Evolutionary conservation across 257 asterid species (phyloP), one percentile per base, ranked within the genome.

Genomic region (Solanum appendiculatum): DNA sequence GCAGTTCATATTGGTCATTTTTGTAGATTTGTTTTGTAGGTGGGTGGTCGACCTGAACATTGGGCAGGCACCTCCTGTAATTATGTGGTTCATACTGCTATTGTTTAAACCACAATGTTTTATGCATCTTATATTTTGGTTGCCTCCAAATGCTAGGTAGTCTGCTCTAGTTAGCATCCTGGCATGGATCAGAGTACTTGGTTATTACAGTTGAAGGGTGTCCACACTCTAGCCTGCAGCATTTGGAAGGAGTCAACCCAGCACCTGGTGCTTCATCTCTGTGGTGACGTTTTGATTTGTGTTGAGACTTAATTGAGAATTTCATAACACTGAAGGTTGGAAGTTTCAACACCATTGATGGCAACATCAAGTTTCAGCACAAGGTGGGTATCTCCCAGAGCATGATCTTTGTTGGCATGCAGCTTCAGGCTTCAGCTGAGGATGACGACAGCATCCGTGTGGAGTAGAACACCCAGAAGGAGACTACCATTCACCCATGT

Each of bases 321-420:
- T 93, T 97, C 5, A 93, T 93, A 31, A 93, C 96, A 11, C 37
- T 93, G 0, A 97, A 94, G 86, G 98, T 93, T 0, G 98, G 89
- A 74, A 92, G 94, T 88, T 93, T 93, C 0, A 95, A 93, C 34
- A 93, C 93, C 42, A 92, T 92, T 10, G 94, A 94, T 10, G 29
- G 69, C 64, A 94, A 92, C 2, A 95, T 92, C 7, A 92, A 93
- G 89, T 91, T 94, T 44, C 98, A 92, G 39, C 95, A 93, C 82
- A 92, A 93, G 94, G 98, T 93, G 70, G 96, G 96, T 0, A 93
- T 92, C 40, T 95, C 98, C 96, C 98, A 5, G 95, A 91, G 64
- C 95, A 93, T 93, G 16, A 94, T 94, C 70, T 94, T 94, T 7
- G 94, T 94, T 0, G 93, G 94, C 0, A 94, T 93, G 91, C 98